Percentiles rank a stretch among this genome's conserved stretches.
Evolutionary conservation across 371 early-diverging fungal species (phyloP).

Genomic region (Blakeslea trispora): DNA sequence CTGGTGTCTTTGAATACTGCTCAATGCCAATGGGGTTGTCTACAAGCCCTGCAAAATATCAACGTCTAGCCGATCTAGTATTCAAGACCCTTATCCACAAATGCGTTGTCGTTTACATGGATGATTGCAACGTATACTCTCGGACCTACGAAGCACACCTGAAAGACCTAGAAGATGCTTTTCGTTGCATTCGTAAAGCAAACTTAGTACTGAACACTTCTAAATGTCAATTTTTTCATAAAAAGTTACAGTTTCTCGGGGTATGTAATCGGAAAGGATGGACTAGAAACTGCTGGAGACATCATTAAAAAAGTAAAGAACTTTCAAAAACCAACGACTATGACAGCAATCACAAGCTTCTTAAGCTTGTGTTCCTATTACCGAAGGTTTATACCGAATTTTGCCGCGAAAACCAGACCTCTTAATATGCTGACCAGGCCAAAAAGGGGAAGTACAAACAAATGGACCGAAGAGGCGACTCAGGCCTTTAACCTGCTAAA

Average conservation of each 20-base stretch:
- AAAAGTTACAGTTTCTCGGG: neutral
- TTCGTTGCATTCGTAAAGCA: neutral
- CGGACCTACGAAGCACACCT: neutral
- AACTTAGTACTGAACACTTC: neutral
- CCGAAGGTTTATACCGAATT: slow-evolving; percentile 1
- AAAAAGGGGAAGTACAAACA: neutral
- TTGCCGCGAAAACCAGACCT: slow-evolving; percentile 1
- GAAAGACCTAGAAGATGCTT: neutral
- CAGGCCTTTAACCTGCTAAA: slow-evolving; percentile 3
- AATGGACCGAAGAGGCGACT: no score
- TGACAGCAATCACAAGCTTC: neutral
- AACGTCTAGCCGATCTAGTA: slow-evolving; percentile 33
- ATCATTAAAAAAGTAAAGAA: slow-evolving; percentile 2
- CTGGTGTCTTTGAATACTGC: slow-evolving; percentile 29
- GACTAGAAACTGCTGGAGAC: neutral
- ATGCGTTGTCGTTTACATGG: slow-evolving; percentile 3
- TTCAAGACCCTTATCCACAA: slow-evolving; percentile 21
- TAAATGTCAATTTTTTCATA: slow-evolving; percentile 4
- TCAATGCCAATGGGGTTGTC: slow-evolving; percentile 40
- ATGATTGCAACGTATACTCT: slow-evolving; percentile 1
- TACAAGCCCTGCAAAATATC: slow-evolving; percentile 37
- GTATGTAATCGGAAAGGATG: neutral
- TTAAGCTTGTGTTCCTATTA: slow-evolving; percentile 7
- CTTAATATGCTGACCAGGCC: neutral
- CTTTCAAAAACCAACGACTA: slow-evolving; percentile 1